Conservation (phyloP, 768 basidiomycete genomes). For the Candolleomyces eurysporus region DNA sequence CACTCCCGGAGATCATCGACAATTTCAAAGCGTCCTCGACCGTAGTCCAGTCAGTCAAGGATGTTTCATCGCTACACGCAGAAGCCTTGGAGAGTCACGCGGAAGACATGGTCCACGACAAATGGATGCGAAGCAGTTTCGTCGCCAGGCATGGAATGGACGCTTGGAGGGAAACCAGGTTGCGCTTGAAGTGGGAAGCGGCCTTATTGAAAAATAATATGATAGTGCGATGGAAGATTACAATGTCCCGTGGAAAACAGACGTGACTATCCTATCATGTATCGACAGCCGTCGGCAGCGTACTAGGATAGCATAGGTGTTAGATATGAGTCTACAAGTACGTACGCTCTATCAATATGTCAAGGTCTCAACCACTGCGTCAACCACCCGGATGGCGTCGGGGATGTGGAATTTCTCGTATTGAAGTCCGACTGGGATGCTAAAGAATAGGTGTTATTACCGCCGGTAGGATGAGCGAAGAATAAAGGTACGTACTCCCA, state of each 20-base stretch:
- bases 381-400: constrained; percentile 79
- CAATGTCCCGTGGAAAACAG: background rate
- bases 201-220: background rate
- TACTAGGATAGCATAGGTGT: background rate
- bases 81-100: background rate
- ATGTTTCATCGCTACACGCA: background rate
- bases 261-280: background rate
- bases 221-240: background rate
- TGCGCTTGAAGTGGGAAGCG: constrained; percentile 1
- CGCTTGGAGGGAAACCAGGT: constrained; percentile 1
- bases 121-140: background rate
- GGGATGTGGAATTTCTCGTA: constrained; percentile 94
- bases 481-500: constrained; percentile 78
- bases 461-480: background rate
- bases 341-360: constrained; percentile 43
- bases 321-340: background rate
- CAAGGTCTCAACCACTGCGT: constrained; percentile 82
- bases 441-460: constrained; percentile 25
- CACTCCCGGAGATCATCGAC: background rate
- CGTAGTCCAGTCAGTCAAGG: background rate
- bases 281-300: background rate
- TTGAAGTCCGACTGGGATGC: constrained; percentile 79
- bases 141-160: background rate
- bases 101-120: background rate
- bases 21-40: background rate